Evolutionary conservation across 495 filamentous ascomycete genomes (phyloP).

Genomic region (Penicillium nucicola): DNA sequence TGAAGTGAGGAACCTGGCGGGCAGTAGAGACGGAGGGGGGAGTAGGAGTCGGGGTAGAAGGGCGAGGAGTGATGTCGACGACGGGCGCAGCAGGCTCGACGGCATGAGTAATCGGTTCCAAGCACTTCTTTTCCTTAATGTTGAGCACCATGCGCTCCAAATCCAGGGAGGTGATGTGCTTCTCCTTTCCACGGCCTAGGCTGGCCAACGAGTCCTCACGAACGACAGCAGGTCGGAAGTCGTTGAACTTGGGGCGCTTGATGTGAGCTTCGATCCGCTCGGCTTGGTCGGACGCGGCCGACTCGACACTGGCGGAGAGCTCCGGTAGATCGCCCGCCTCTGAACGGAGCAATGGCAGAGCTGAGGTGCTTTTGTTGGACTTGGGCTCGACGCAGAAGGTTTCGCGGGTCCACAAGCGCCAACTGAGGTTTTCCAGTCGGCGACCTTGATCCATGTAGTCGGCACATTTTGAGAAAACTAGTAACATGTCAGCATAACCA

Average conservation of each 20-base stretch:
- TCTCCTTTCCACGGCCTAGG: constrained; percentile 70
- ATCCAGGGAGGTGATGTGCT: constrained; percentile 84
- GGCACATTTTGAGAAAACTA: constrained; percentile 94
- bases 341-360: constrained; percentile 40
- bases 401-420: constrained; percentile 94
- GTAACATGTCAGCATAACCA: background rate
- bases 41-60: constrained; percentile 42
- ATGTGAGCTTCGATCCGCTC: constrained; percentile 67
- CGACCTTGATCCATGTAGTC: constrained; percentile 92
- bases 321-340: constrained; percentile 65
- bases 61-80: constrained; percentile 47
- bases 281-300: constrained; percentile 67
- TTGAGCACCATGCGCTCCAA: constrained; percentile 88
- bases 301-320: constrained; percentile 90
- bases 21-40: constrained; percentile 35
- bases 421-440: constrained; percentile 90
- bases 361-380: constrained; percentile 42
- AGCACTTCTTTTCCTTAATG: constrained; percentile 73
- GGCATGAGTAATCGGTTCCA: constrained; percentile 52
- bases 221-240: constrained; percentile 45
- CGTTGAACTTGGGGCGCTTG: constrained; percentile 46
- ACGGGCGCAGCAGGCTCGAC: constrained; percentile 49
- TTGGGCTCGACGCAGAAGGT: constrained; percentile 89
- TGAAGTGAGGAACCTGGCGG: constrained; percentile 16
- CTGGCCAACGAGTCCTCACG: constrained; percentile 45